These are phyloP conservation scores for Paracorniculantispora psalliotae DNA, from an alignment of 2,329 filamentous ascomycete species.

Conservation along the genomic window DNA sequence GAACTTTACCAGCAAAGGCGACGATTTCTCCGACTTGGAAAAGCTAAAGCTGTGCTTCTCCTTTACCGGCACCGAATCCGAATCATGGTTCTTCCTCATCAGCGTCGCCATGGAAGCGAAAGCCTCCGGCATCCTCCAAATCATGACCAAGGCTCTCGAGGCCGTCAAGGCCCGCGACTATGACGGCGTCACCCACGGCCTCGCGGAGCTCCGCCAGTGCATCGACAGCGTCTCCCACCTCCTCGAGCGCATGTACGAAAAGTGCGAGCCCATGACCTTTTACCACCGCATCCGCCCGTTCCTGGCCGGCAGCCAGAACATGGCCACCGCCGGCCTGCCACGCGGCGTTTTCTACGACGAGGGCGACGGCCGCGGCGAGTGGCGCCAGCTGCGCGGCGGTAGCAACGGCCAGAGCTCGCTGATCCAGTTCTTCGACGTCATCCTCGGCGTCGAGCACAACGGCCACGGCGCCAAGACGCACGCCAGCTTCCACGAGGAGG, in stretches of 20 bases:
- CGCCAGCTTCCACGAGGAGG: slow-evolving; percentile 54
- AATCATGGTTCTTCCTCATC: slow-evolving; percentile 91
- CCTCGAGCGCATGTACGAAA: slow-evolving; percentile 81
- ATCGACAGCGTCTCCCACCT: slow-evolving; percentile 64
- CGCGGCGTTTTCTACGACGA: slow-evolving; percentile 81
- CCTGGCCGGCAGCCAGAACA: slow-evolving; percentile 87
- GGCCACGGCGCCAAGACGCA: slow-evolving; percentile 32
- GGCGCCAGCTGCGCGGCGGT: slow-evolving; percentile 78
- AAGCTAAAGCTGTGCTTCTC: slow-evolving; percentile 70
- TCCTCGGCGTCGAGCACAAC: slow-evolving; percentile 74
- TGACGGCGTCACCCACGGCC: slow-evolving; percentile 53
- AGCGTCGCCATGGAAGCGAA: slow-evolving; percentile 86
- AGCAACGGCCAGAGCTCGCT: slow-evolving; percentile 91
- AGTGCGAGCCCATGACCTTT: slow-evolving; percentile 80
- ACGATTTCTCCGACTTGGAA: slow-evolving; percentile 59
- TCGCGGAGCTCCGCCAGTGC: slow-evolving; percentile 60
- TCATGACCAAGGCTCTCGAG: slow-evolving; percentile 72
- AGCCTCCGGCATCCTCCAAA: slow-evolving; percentile 67
- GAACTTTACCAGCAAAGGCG: slow-evolving; percentile 66
- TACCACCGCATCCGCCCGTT: slow-evolving; percentile 86
- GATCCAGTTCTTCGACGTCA: slow-evolving; percentile 88
- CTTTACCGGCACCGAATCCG: slow-evolving; percentile 82
- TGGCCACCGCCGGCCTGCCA: slow-evolving; percentile 77
- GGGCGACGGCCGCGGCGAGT: slow-evolving; percentile 44
- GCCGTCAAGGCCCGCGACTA: slow-evolving; percentile 60